These are phyloP conservation scores for Penicillium sp. DNA, from an alignment of 2,329 filamentous ascomycete genomes.

Conservation along the genomic window DNA sequence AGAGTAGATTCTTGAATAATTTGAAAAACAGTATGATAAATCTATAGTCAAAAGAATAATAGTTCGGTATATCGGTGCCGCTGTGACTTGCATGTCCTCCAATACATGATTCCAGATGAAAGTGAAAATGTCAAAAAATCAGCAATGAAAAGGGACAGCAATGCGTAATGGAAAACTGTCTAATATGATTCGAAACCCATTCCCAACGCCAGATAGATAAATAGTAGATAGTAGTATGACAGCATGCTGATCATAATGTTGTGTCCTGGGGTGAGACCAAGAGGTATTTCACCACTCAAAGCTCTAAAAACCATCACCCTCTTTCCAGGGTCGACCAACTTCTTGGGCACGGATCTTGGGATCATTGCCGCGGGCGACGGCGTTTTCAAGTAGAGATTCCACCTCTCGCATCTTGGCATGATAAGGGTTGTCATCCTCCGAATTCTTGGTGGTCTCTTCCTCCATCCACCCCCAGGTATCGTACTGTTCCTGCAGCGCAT, in stretches of 20 bases:
- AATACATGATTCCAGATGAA: not conserved
- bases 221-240: not conserved
- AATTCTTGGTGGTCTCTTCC: conserved; percentile 7
- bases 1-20: no score
- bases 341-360: conserved; percentile 57
- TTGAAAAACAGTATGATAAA: no score
- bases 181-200: not conserved
- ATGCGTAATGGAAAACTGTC: not conserved
- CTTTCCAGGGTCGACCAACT: conserved; percentile 58
- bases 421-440: conserved; percentile 49
- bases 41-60: not conserved
- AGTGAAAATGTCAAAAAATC: not conserved
- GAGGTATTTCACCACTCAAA: not conserved
- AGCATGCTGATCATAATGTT: conserved; percentile 2
- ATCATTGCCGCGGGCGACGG: conserved; percentile 56
- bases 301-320: conserved; percentile 58
- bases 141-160: no score
- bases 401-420: conserved; percentile 49
- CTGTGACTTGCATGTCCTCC: not conserved
- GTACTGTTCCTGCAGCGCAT: conserved; percentile 11
- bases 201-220: not conserved
- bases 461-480: conserved; percentile 18
- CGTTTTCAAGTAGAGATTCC: conserved; percentile 46
- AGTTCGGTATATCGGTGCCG: not conserved
- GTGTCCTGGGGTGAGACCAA: not conserved